Base-by-base conservation (phyloP, 1,284 basidiomycete species). In the Crepidotus sp. region DNA sequence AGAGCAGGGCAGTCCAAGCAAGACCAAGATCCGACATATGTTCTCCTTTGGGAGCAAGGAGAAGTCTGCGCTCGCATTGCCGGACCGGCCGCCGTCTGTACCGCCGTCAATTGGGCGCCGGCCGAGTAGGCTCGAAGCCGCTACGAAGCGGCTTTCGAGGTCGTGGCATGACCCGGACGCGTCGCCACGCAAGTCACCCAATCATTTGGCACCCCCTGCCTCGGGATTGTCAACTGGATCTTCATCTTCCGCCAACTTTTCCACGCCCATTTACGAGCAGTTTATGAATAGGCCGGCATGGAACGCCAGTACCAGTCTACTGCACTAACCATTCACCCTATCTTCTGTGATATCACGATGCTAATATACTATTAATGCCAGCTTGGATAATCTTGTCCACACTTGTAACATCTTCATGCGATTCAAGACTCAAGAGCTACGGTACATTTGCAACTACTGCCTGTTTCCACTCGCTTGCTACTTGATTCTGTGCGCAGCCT, bases 271-370 rank as follows among this genome's bases (percentile, higher is more conserved):
- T 30, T 52, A 52, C 21, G 50, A 52, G n/a, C 44, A 47, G 38
- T 52, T 52, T 36, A 52, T 52, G 50, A 52, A 52, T 32, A 49
- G 42, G 47, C 50, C 47, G 24, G 36, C 46, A 9, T 52, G 46
- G 46, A 52, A 52, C 35, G 37, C 50, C 17, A 49, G 47, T 29
- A 49, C 47, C n/a, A 51, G 36, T 31, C 29, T 51, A 36, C 43
- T 45, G 35, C 43, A 45, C 37, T 45, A 30, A 45, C 25, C 11
- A 18, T 32, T 18, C 18, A 19, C 3, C n/a, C n/a, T 17, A 4
- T 10, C 21, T 10, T 13, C 11, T 11, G 9, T 29, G 2, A 35
- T 35, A 33, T 14, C 18, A 3, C 8, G 19, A 24, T 31, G 27
- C 8, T 42, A 27, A 6, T 36, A 19, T 31, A 18, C 24, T 25